Percentiles rank a stretch among this genome's conserved stretches.
phyloP scores from a whole-genome alignment of 2,329 filamentous ascomycete genomes.

The Colletotrichum theobromicola region DNA sequence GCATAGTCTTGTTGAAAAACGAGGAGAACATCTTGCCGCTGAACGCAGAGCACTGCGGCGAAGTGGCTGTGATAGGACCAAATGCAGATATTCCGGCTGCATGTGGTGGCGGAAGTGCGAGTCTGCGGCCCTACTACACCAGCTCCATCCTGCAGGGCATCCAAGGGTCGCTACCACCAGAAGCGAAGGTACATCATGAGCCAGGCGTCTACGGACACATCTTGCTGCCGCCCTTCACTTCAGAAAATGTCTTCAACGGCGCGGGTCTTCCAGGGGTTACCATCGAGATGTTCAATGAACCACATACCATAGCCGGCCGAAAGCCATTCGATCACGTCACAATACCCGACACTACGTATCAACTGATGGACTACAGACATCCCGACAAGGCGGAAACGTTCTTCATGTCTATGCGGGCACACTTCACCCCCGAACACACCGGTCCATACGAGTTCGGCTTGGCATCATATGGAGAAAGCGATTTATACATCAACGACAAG shows the following conservation, averaged over 20 bases:
- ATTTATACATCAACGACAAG: slow-evolving; percentile 65
- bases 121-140: slow-evolving; percentile 67
- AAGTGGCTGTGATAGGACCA: slow-evolving; percentile 60
- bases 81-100: slow-evolving; percentile 62
- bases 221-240: slow-evolving; percentile 60
- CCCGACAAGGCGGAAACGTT: slow-evolving; percentile 55
- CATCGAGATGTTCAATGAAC: slow-evolving; percentile 67
- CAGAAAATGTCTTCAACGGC: slow-evolving; percentile 51
- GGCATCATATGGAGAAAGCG: slow-evolving; percentile 68
- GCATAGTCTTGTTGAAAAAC: slow-evolving; percentile 77
- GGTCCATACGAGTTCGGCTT: slow-evolving; percentile 68
- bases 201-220: slow-evolving; percentile 67
- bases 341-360: slow-evolving; percentile 52
- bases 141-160: slow-evolving; percentile 77
- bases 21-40: slow-evolving; percentile 67
- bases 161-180: slow-evolving; percentile 49
- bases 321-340: slow-evolving; percentile 54
- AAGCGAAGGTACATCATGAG: slow-evolving; percentile 53
- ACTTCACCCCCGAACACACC: slow-evolving; percentile 63
- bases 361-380: slow-evolving; percentile 56
- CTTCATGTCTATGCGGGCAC: slow-evolving; percentile 66
- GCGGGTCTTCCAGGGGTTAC: slow-evolving; percentile 64
- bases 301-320: slow-evolving; percentile 50
- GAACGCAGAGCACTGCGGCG: slow-evolving; percentile 50
- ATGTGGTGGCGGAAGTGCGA: slow-evolving; percentile 70